Evolutionary conservation across 345 rosid species (phyloP).

Genomic region (Pistacia atlantica): DNA sequence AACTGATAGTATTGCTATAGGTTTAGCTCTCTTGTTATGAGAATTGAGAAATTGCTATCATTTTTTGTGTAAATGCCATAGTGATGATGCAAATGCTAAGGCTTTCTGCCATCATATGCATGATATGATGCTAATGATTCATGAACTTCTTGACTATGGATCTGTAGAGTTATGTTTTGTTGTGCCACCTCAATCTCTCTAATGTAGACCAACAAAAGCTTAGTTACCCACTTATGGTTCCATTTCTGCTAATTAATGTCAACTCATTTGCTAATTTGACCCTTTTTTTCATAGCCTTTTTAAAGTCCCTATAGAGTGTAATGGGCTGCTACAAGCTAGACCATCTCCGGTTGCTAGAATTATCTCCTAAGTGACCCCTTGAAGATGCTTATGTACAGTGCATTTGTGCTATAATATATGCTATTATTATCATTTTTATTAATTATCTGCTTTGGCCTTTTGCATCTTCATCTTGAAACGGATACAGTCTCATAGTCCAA

Average conservation of each 20-base stretch:
- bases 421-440: slow-evolving; percentile 4
- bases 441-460: neutral
- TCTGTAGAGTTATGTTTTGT: slow-evolving; percentile 78
- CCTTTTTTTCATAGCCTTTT: slow-evolving; percentile 23
- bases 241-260: slow-evolving; percentile 16
- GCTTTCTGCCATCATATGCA: too few relatives aligned
- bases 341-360: slow-evolving; percentile 19
- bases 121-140: slow-evolving; percentile 75
- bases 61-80: too few relatives aligned
- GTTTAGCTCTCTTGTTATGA: too few relatives aligned
- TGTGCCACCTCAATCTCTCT: slow-evolving; percentile 36
- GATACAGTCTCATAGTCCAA: neutral
- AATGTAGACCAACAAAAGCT: slow-evolving; percentile 17
- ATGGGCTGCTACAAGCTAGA: neutral
- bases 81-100: too few relatives aligned
- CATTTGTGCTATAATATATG: slow-evolving; percentile 21
- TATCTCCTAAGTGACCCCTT: slow-evolving; percentile 26
- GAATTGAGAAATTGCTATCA: too few relatives aligned
- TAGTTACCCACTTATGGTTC: slow-evolving; percentile 4
- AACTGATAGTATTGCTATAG: too few relatives aligned
- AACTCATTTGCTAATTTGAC: slow-evolving; percentile 23
- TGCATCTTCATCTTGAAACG: neutral
- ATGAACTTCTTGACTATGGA: slow-evolving; percentile 82
- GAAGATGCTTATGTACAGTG: slow-evolving; percentile 41
- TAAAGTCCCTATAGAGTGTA: slow-evolving; percentile 13